Percentiles rank a stretch among this genome's conserved stretches.
Evolutionary conservation across 2,329 filamentous ascomycete genomes (phyloP).

Genomic region (Alternaria postmessia): DNA sequence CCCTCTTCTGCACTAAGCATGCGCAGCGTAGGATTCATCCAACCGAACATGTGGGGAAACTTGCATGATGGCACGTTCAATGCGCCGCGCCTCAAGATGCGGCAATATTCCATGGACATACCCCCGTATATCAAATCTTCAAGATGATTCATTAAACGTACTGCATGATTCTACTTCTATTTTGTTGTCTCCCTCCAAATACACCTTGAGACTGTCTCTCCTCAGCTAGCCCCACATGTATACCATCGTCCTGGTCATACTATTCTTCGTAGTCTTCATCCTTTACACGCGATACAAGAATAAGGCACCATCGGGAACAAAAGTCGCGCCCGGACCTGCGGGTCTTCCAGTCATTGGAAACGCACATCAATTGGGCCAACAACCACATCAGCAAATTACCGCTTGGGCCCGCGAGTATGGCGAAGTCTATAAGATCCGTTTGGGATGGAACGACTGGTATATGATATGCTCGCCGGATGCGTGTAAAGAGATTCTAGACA

Average conservation of each 20-base stretch:
- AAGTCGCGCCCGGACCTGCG: conserved; percentile 33
- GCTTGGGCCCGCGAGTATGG: conserved; percentile 55
- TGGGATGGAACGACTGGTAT: conserved; percentile 59
- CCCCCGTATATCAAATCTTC: neutral
- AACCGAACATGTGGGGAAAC: conserved; percentile 23
- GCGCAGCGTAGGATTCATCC: conserved; percentile 5
- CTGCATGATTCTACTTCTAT: neutral
- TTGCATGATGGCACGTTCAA: conserved; percentile 5
- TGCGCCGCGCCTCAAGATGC: neutral
- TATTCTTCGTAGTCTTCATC: conserved; percentile 20
- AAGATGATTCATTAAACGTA: neutral
- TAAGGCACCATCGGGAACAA: conserved; percentile 26
- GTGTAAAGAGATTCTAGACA: conserved; percentile 57
- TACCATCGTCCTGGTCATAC: conserved; percentile 21
- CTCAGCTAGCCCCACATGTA: conserved; percentile 28
- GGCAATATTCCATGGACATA: neutral
- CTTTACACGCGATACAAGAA: conserved; percentile 19
- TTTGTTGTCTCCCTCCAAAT: neutral
- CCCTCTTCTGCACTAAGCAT: conserved; percentile 9
- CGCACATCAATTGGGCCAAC: conserved; percentile 37
- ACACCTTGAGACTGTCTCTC: neutral
- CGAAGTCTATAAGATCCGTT: conserved; percentile 55
- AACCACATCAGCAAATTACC: conserved; percentile 43
- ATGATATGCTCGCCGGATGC: conserved; percentile 56
- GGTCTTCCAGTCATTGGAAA: conserved; percentile 42